These are phyloP conservation scores for Yamadazyma epiphylla DNA, from an alignment of 1,139 yeast species.

Conservation along the genomic window DNA sequence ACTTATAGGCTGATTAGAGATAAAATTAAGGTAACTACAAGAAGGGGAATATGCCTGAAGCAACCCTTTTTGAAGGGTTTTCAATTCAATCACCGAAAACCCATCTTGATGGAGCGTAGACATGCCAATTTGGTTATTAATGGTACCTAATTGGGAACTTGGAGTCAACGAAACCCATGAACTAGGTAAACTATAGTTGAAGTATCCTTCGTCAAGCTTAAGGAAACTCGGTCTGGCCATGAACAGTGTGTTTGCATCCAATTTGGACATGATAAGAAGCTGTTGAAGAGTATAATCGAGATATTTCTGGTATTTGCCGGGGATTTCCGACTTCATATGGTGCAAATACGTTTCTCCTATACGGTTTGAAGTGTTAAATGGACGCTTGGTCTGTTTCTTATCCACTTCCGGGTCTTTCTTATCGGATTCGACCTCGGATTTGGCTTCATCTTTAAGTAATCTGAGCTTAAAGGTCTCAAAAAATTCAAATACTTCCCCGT, in stretches of 20 bases:
- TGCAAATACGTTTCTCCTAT: background rate
- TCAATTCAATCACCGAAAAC: slow-evolving; percentile 24
- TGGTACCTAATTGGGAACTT: slow-evolving; percentile 15
- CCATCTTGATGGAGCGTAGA: slow-evolving; percentile 25
- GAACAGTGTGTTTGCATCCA: slow-evolving; percentile 19
- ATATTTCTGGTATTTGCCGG: slow-evolving; percentile 20
- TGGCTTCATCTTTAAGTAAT: slow-evolving; percentile 14
- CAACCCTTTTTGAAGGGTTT: slow-evolving; percentile 4
- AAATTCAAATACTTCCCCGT: slow-evolving; percentile 29
- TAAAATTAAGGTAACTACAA: slow-evolving; percentile 27
- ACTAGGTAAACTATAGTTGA: slow-evolving; percentile 34
- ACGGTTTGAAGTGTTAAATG: background rate
- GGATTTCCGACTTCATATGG: slow-evolving; percentile 7
- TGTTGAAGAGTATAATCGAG: slow-evolving; percentile 23
- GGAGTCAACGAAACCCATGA: slow-evolving; percentile 40
- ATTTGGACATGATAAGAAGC: slow-evolving; percentile 19
- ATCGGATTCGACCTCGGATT: slow-evolving; percentile 2
- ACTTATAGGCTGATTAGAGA: slow-evolving; percentile 29
- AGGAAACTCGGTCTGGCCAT: slow-evolving; percentile 25
- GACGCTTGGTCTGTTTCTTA: background rate
- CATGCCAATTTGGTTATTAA: slow-evolving; percentile 16
- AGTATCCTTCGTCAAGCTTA: slow-evolving; percentile 18
- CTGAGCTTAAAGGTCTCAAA: slow-evolving; percentile 31
- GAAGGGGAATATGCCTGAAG: slow-evolving; percentile 3
- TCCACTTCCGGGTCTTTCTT: slow-evolving; percentile 2